Conservation (phyloP, 2,329 filamentous ascomycete species). For the Trichophyton mentagrophytes region DNA sequence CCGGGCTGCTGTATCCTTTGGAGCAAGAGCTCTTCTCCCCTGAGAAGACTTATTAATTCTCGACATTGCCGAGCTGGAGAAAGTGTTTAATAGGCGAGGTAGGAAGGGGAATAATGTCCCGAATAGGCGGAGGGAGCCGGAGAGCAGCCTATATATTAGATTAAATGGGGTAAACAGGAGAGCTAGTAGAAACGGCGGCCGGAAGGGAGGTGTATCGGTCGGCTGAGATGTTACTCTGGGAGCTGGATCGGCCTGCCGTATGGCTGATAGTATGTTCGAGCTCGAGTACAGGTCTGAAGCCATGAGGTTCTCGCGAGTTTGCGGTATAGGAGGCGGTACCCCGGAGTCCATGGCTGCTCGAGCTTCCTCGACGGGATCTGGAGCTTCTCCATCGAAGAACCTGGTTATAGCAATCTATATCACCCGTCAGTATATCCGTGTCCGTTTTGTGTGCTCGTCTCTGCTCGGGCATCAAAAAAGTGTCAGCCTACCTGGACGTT, state of each 20-base stretch:
- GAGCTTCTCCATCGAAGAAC: conserved; percentile 91
- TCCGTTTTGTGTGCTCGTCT: too few species aligned
- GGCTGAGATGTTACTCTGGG: conserved; percentile 73
- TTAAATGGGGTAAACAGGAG: conserved; percentile 72
- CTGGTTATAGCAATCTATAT: conserved; percentile 81
- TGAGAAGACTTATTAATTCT: conserved; percentile 44
- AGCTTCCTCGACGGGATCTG: conserved; percentile 68
- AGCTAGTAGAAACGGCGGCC: conserved; percentile 61
- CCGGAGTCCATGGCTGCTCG: conserved; percentile 47
- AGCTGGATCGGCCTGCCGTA: conserved; percentile 48
- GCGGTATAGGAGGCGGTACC: conserved; percentile 48
- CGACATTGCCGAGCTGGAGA: conserved; percentile 38
- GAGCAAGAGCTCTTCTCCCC: conserved; percentile 63
- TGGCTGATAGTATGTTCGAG: conserved; percentile 22
- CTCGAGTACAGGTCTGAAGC: conserved; percentile 44
- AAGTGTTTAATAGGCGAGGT: conserved; percentile 44
- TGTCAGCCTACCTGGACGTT: conserved; percentile 59
- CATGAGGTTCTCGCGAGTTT: conserved; percentile 55
- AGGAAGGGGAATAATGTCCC: conserved; percentile 70
- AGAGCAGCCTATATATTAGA: conserved; percentile 59
- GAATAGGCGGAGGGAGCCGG: conserved; percentile 55
- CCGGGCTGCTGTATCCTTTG: conserved; percentile 73
- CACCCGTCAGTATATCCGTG: neutral
- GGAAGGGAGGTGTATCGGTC: conserved; percentile 50
- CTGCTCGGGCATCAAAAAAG: neutral